Percentiles rank a stretch among this genome's conserved stretches.
Evolutionary conservation across 345 rosid species (phyloP).

Genomic region (Pistacia integerrima): DNA sequence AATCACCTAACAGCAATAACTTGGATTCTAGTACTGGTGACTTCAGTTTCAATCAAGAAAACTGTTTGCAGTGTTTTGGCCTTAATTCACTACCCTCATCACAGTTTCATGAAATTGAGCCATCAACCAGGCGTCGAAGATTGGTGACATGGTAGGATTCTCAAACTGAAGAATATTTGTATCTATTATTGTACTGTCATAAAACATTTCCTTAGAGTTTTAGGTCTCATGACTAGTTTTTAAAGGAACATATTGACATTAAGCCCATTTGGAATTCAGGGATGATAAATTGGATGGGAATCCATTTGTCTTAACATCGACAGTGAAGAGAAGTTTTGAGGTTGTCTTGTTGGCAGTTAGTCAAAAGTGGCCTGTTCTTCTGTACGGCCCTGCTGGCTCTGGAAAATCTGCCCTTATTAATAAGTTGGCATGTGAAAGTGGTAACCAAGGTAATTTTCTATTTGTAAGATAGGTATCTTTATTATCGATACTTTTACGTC

Average conservation of each 20-base stretch:
- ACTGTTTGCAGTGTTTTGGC: constrained; percentile 35
- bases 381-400: constrained; percentile 84
- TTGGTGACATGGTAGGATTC: constrained; percentile 46
- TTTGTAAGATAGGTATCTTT: background rate
- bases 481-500: background rate
- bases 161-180: background rate
- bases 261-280: constrained; percentile 43
- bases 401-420: constrained; percentile 91
- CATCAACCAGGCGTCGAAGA: constrained; percentile 45
- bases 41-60: constrained; percentile 33
- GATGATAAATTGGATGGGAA: constrained; percentile 45
- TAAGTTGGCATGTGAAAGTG: constrained; percentile 68
- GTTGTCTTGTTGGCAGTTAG: constrained; percentile 77
- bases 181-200: background rate
- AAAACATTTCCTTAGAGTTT: background rate
- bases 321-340: constrained; percentile 68
- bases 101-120: constrained; percentile 41
- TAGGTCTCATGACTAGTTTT: too few relatives aligned
- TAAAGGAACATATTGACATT: constrained; percentile 13
- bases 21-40: constrained; percentile 27
- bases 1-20: constrained; percentile 33
- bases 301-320: constrained; percentile 65
- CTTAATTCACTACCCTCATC: constrained; percentile 33
- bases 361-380: constrained; percentile 94
- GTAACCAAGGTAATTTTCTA: constrained; percentile 61